Evolutionary conservation across 495 filamentous ascomycete species (phyloP).

Genomic region (Penicillium goetzii): DNA sequence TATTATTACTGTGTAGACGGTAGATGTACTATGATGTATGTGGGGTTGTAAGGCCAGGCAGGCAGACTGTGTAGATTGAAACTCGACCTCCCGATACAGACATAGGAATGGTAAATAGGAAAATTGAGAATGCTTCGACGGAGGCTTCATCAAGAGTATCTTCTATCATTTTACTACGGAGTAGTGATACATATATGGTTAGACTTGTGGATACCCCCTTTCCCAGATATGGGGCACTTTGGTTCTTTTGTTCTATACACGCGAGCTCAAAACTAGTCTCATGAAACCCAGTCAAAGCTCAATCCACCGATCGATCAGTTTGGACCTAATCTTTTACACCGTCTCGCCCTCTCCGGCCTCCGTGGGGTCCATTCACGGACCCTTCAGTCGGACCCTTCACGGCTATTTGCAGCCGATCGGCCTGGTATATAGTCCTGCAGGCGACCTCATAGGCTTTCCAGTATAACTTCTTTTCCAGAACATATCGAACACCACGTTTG

Average conservation of each 20-base stretch:
- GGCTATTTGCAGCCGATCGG: not conserved
- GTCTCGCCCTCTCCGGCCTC: constrained; percentile 1
- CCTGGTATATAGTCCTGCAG: not conserved
- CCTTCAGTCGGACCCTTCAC: not conserved
- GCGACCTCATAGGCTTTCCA: not conserved
- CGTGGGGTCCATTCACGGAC: not conserved
- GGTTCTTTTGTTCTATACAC: not conserved
- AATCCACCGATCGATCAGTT: constrained; percentile 3
- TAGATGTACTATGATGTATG: not conserved
- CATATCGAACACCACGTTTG: not conserved
- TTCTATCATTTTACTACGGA: not conserved
- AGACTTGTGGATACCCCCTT: not conserved
- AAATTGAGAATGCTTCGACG: not conserved
- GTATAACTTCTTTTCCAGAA: not conserved
- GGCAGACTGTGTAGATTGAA: not conserved
- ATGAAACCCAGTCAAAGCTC: not conserved
- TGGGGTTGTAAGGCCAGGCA: not conserved
- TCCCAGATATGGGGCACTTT: not conserved
- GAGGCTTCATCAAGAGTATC: not conserved
- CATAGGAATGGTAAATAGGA: not conserved
- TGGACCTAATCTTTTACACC: not conserved
- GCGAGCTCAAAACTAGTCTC: not conserved
- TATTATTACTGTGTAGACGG: not conserved
- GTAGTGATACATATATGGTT: not conserved
- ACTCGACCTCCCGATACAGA: not conserved